Conservation (phyloP, 2,329 filamentous ascomycete species). For the Talaromyces sp. region DNA sequence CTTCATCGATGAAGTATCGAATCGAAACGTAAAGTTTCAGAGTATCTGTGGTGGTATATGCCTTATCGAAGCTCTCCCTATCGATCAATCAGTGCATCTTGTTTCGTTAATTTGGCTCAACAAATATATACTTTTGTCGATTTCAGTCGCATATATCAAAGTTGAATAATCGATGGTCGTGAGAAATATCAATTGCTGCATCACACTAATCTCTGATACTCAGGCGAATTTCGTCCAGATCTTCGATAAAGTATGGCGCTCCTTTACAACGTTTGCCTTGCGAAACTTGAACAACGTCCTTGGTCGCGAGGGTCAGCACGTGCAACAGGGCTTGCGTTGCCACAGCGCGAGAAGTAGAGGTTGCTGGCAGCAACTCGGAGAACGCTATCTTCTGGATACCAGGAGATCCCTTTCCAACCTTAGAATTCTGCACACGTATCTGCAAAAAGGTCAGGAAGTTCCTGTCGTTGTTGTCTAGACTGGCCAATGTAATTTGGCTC, state of each 20-base stretch:
- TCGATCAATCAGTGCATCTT: not conserved
- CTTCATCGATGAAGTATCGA: not conserved
- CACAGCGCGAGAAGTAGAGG: slow-evolving; percentile 54
- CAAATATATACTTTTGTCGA: not conserved
- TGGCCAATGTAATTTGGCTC: slow-evolving; percentile 36
- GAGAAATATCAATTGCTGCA: not conserved
- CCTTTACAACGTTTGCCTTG: slow-evolving; percentile 51
- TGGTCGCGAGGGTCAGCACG: slow-evolving; percentile 66
- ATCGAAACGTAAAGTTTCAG: not conserved
- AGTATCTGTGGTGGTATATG: not conserved
- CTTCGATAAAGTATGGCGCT: slow-evolving; percentile 22
- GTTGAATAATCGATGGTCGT: not conserved
- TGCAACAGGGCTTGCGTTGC: slow-evolving; percentile 75
- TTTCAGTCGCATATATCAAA: not conserved
- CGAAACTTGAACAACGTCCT: slow-evolving; percentile 52
- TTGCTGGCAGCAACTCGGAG: slow-evolving; percentile 62
- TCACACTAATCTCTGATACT: slow-evolving; percentile 21
- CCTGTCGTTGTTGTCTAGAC: slow-evolving; percentile 56
- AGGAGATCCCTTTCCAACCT: slow-evolving; percentile 14
- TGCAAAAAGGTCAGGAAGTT: slow-evolving; percentile 63
- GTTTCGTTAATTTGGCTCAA: not conserved
- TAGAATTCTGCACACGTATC: slow-evolving; percentile 42
- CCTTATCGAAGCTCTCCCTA: not conserved
- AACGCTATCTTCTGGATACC: slow-evolving; percentile 55
- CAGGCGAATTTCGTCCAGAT: slow-evolving; percentile 30